Evolutionary conservation across 805 yeast genomes (phyloP).

Genomic region (Kuraishia floccosa): DNA sequence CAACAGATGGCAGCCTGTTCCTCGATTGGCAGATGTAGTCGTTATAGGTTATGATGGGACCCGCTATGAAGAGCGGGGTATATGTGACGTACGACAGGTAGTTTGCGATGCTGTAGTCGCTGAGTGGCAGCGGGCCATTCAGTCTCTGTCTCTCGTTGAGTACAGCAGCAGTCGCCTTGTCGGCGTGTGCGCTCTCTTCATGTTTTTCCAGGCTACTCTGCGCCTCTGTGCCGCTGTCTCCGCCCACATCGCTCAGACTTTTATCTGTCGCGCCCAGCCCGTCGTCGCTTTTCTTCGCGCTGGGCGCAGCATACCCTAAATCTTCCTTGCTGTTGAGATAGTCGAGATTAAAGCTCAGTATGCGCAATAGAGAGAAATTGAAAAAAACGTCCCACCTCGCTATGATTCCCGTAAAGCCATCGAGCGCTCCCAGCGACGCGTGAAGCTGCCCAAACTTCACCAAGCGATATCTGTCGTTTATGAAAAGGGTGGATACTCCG

Average conservation of each 20-base stretch:
- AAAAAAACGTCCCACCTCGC: slow-evolving; percentile 93
- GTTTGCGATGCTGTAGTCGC: slow-evolving; percentile 52
- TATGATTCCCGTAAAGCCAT: slow-evolving; percentile 66
- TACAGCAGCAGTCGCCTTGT: slow-evolving; percentile 1
- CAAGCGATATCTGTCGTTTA: slow-evolving; percentile 59
- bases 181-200: slow-evolving; percentile 10
- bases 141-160: slow-evolving; percentile 56
- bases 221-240: slow-evolving; percentile 4
- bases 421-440: slow-evolving; percentile 37
- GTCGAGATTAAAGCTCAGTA: slow-evolving; percentile 78
- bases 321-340: slow-evolving; percentile 32
- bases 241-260: slow-evolving; percentile 6
- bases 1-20: slow-evolving; percentile 49
- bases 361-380: slow-evolving; percentile 78
- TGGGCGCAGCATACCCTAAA: background rate
- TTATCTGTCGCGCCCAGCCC: background rate
- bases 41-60: slow-evolving; percentile 89
- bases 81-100: slow-evolving; percentile 71
- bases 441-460: slow-evolving; percentile 34
- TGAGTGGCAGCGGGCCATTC: slow-evolving; percentile 45
- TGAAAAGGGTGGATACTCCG: slow-evolving; percentile 66
- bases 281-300: slow-evolving; percentile 3
- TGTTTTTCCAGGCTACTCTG: slow-evolving; percentile 7
- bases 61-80: slow-evolving; percentile 88
- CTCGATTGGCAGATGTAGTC: slow-evolving; percentile 73